Evolutionary conservation across 2,329 filamentous ascomycete species (phyloP).

Genomic region (Phoma herbarum): DNA sequence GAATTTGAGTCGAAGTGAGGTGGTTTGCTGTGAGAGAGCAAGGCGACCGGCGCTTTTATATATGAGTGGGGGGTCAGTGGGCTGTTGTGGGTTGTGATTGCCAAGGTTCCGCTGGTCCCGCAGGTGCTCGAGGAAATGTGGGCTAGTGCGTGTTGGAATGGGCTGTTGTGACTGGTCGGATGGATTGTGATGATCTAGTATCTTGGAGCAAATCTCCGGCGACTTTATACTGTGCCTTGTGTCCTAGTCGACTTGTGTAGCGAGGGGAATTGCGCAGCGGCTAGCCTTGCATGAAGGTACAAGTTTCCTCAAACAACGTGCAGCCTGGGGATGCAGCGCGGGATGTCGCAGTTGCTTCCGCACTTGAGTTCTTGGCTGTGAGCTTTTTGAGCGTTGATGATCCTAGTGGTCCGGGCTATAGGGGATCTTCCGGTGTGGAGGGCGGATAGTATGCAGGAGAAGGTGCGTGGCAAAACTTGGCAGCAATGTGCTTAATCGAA

Average conservation of each 20-base stretch:
- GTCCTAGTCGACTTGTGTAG: slow-evolving; percentile 18
- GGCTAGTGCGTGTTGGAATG: slow-evolving; percentile 39
- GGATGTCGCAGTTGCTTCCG: slow-evolving; percentile 43
- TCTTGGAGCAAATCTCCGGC: slow-evolving; percentile 21
- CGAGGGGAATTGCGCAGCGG: slow-evolving; percentile 21
- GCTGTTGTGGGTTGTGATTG: slow-evolving; percentile 25
- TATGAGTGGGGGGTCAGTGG: slow-evolving; percentile 17
- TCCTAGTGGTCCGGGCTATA: slow-evolving; percentile 32
- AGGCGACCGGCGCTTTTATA: slow-evolving; percentile 31
- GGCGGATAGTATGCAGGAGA: slow-evolving; percentile 24
- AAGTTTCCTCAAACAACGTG: slow-evolving; percentile 16
- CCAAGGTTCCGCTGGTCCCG: slow-evolving; percentile 35
- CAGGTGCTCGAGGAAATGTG: slow-evolving; percentile 29
- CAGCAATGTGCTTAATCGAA: slow-evolving; percentile 33
- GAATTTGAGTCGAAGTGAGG: slow-evolving; percentile 15
- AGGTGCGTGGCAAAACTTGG: slow-evolving; percentile 24
- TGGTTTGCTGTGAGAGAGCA: slow-evolving; percentile 12
- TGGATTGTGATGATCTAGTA: slow-evolving; percentile 23
- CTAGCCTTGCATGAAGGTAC: slow-evolving; percentile 23
- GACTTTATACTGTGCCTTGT: slow-evolving; percentile 30
- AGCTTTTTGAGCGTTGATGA: slow-evolving; percentile 24
- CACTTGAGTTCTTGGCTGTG: slow-evolving; percentile 32
- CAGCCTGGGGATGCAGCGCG: slow-evolving; percentile 35
- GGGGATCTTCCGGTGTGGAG: slow-evolving; percentile 29
- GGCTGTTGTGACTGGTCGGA: slow-evolving; percentile 35